Base-by-base conservation (phyloP, 2,329 filamentous ascomycete species). In the Phaeosphaeria sp. region DNA sequence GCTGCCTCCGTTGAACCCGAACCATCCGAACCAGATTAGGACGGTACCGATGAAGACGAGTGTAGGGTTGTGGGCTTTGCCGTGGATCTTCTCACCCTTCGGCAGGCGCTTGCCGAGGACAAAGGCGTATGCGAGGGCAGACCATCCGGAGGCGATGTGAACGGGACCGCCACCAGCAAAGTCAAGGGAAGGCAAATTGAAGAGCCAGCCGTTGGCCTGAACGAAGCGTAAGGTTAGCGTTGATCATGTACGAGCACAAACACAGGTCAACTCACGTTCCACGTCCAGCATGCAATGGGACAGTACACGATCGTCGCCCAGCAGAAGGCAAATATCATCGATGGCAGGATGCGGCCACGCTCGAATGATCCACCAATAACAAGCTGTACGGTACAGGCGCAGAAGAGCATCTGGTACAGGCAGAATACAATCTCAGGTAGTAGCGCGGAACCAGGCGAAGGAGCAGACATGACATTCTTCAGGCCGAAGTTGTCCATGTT, bases 221-320 rank as follows among this genome's bases (percentile, higher is more conserved):
- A 9, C 6, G 13, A 15, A 48, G 10, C 33, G 22, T 10, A 13
- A 22, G 4, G 20, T 50, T 21, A 50, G 30, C n/a, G 18, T 17
- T 22, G 47, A 41, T 39, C 2, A 21, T 3, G 22, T 2, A 21
- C 23, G n/a, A 17, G 23, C 6, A 18, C 17, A 5, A 39, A 36
- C 20, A 13, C 6, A 5, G 22, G 17, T 46, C 25, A 3, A 42
- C 54, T 84, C n/a, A 82, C 68, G 66, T 89, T 89, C 87, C 87
- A 90, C 3, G 86, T 87, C 86, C 87, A 89, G 76, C 83, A 87
- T 0, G 87, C 87, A 36, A 89, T 83, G 0, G 83, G 82, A 63
- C 82, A 89, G 73, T 89, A 89, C 2, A 89, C 87, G 54, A 89
- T 80, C 0, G 87, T 89, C 0, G 86, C 85, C 87, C 87, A 89